Evolutionary conservation across 2,329 filamentous ascomycete genomes (phyloP), one percentile per base, ranked within the genome.

Genomic region (Penicillium sp.): DNA sequence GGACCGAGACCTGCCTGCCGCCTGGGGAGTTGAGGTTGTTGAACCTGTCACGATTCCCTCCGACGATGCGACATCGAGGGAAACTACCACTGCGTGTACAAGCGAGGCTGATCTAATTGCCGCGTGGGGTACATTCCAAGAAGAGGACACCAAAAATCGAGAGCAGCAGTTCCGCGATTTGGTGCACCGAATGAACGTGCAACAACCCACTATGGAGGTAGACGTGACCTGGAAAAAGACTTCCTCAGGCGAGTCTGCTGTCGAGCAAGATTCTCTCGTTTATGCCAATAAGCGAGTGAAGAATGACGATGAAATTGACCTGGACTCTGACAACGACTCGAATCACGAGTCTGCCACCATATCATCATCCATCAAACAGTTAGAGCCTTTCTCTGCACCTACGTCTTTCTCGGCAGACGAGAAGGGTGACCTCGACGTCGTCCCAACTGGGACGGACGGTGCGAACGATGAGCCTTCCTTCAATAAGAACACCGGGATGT

Each of bases 271-370:
- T 14, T 21, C 28, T 3, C 42, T 43, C 5, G 39, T 43, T 43
- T 43, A 45, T 45, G 16, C 42, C 8, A 45, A 31, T 16, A 45
- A 45, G 11, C 42, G 42, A 29, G 60, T 74, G 29, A 75, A 77
- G 47, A 92, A 92, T 56, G 51, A 66, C 2, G 77, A 80, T 33
- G 78, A 81, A 40, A 76, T 80, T 10, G 70, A 76, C 24, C 52
- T 75, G 21, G 67, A 69, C 36, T 51, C 69, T 2, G 65, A 69
- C 34, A 65, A 66, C 56, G 58, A 69, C 13, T 43, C 39, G 3
- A 3, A 21, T 18, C 39, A 28, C 6, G 39, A 43, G 14, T 6
- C 18, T 7, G 8, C 37, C 10, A 18, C 34, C 9, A n/a, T n/a
- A 11, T 10, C 31, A 13, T 33, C 31, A 16, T 5, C 34, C 14